Percentiles rank a stretch among this genome's conserved stretches.
Conservation (phyloP, 208 protist species). For the Trypanosoma avium region DNA sequence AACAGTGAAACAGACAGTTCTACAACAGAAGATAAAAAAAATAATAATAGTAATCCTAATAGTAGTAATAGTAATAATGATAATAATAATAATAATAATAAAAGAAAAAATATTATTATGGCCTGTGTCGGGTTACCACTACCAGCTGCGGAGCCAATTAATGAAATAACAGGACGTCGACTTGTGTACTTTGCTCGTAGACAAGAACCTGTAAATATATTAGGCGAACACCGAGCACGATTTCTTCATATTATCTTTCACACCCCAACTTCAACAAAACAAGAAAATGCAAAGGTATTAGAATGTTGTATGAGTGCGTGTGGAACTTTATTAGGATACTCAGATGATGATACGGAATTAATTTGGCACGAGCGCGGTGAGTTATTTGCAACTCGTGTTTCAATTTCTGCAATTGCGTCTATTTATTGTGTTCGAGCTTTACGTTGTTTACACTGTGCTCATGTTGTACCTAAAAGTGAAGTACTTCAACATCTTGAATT, state of each 20-base stretch:
- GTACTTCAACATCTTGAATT: conserved; percentile 55
- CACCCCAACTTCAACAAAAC: not conserved
- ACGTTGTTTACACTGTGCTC: conserved; percentile 69
- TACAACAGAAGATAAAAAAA: not conserved
- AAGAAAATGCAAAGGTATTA: not conserved
- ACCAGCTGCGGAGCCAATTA: conserved; percentile 44
- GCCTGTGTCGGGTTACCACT: conserved; percentile 35
- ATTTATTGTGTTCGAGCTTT: conserved; percentile 44
- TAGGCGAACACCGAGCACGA: conserved; percentile 39
- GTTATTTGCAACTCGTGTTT: conserved; percentile 54
- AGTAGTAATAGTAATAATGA: not conserved
- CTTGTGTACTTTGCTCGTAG: conserved; percentile 59
- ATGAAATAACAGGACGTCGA: conserved; percentile 38
- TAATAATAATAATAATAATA: not conserved
- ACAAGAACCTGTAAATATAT: conserved; percentile 34
- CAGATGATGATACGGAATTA: conserved; percentile 64
- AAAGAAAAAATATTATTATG: not conserved
- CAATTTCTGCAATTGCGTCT: conserved; percentile 38
- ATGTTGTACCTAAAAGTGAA: conserved; percentile 50
- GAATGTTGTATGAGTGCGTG: conserved; percentile 22
- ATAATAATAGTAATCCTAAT: not conserved
- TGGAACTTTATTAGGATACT: conserved; percentile 76
- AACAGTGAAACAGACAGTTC: too few species aligned
- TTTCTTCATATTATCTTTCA: conserved; percentile 51
- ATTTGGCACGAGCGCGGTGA: conserved; percentile 76